Conservation (phyloP, 768 basidiomycete genomes). For the Suillus sp. region DNA sequence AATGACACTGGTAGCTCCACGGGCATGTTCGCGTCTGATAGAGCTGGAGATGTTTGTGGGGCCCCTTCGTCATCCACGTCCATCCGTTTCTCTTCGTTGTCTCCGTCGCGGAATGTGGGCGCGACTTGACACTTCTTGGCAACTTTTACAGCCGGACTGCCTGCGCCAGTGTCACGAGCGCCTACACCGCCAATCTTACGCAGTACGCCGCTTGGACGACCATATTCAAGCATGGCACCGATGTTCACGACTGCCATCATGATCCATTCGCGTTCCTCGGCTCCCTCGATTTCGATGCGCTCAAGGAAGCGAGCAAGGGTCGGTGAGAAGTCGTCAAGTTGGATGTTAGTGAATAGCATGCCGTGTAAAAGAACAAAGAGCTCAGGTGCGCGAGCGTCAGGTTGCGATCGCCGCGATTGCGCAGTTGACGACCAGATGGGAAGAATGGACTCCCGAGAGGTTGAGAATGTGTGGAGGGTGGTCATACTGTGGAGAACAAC, state of each 20-base stretch:
- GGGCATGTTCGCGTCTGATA: conserved; percentile 36
- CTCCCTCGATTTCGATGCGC: conserved; percentile 79
- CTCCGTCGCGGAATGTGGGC: conserved; percentile 32
- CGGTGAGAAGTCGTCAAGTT: conserved; percentile 87
- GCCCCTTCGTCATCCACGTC: conserved; percentile 59
- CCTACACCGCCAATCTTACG: conserved; percentile 57
- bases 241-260: conserved; percentile 94
- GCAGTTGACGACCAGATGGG: conserved; percentile 82
- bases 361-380: conserved; percentile 93
- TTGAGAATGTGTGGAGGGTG: conserved; percentile 84
- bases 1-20: conserved; percentile 64
- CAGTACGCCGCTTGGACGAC: conserved; percentile 70
- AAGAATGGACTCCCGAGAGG: conserved; percentile 87
- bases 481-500: conserved; percentile 63
- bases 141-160: conserved; percentile 45
- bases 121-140: conserved; percentile 44
- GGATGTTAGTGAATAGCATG: conserved; percentile 95
- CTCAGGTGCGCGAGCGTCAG: conserved; percentile 74
- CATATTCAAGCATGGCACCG: conserved; percentile 84
- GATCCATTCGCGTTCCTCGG: conserved; percentile 88
- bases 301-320: conserved; percentile 86
- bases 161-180: conserved; percentile 38
- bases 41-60: conserved; percentile 28
- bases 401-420: conserved; percentile 62
- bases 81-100: conserved; percentile 56